Conservation (phyloP, 2,329 filamentous ascomycete species). For the Fusarium robinianum region DNA sequence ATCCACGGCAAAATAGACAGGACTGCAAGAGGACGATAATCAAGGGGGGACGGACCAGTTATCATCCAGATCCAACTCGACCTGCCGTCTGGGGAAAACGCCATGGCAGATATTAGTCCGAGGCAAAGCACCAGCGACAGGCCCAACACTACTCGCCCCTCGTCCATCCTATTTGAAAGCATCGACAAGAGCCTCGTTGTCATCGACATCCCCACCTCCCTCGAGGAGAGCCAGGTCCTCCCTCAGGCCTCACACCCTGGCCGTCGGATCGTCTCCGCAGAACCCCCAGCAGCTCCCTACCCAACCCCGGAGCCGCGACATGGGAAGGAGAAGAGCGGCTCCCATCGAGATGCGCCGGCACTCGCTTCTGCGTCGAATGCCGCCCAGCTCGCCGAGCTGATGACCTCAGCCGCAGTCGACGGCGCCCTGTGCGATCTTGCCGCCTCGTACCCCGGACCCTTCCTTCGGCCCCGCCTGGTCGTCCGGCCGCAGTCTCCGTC, state of each 20-base stretch:
- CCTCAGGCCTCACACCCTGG: conserved; percentile 43
- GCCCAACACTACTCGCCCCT: conserved; percentile 7
- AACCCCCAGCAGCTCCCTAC: conserved; percentile 51
- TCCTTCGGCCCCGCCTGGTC: conserved; percentile 50
- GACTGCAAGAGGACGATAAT: too few relatives aligned
- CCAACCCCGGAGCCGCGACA: conserved; percentile 55
- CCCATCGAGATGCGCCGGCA: conserved; percentile 34
- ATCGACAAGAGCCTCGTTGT: conserved; percentile 55
- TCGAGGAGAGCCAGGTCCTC: conserved; percentile 66
- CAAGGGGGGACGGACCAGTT: conserved; percentile 5
- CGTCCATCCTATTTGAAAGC: conserved; percentile 43
- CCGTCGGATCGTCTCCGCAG: conserved; percentile 52
- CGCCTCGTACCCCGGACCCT: conserved; percentile 47
- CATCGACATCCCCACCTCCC: conserved; percentile 71
- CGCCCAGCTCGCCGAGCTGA: conserved; percentile 58
- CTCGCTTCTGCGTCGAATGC: conserved; percentile 47
- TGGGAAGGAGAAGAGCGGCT: conserved; percentile 36
- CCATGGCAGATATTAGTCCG: conserved; percentile 7
- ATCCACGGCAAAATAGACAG: too few relatives aligned
- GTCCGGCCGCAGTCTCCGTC: conserved; percentile 12
- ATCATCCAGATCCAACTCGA: too few relatives aligned
- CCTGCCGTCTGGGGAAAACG: too few relatives aligned
- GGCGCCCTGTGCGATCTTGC: conserved; percentile 48
- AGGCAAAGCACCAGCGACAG: neutral
- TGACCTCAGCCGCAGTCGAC: conserved; percentile 53